These are phyloP conservation scores for Mycena galopus DNA, from an alignment of 768 basidiomycete species.

Conservation along the genomic window DNA sequence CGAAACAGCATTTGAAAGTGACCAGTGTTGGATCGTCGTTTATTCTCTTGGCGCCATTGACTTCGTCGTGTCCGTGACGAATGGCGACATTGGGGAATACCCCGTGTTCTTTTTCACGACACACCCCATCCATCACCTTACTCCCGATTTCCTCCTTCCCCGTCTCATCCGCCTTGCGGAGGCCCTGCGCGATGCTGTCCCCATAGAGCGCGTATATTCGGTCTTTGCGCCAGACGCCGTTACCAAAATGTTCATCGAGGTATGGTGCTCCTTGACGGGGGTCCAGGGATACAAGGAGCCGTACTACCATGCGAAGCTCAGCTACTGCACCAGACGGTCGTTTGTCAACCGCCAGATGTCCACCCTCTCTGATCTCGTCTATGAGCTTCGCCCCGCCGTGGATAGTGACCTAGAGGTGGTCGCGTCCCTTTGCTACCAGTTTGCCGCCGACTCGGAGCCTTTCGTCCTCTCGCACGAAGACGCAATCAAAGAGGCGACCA, in stretches of 20 bases:
- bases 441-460: slow-evolving; percentile 69
- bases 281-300: slow-evolving; percentile 52
- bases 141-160: slow-evolving; percentile 49
- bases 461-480: slow-evolving; percentile 59
- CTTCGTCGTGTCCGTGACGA: slow-evolving; percentile 72
- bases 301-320: slow-evolving; percentile 74
- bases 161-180: slow-evolving; percentile 59
- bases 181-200: slow-evolving; percentile 52
- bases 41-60: slow-evolving; percentile 48
- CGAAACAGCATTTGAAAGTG: slow-evolving; percentile 12
- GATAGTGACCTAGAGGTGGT: slow-evolving; percentile 53
- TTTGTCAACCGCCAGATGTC: slow-evolving; percentile 43
- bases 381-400: slow-evolving; percentile 60
- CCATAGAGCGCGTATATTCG: slow-evolving; percentile 67
- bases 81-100: slow-evolving; percentile 67
- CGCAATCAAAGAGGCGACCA: slow-evolving; percentile 65
- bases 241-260: slow-evolving; percentile 56
- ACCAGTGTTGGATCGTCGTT: slow-evolving; percentile 54
- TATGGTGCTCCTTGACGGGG: slow-evolving; percentile 64
- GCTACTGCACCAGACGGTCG: slow-evolving; percentile 64
- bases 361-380: slow-evolving; percentile 40
- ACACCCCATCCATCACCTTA: slow-evolving; percentile 55
- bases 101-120: slow-evolving; percentile 75
- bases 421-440: slow-evolving; percentile 64
- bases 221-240: slow-evolving; percentile 70